Evolutionary conservation across 257 asterid genomes (phyloP).

Genomic region (Hygrophila difformis): DNA sequence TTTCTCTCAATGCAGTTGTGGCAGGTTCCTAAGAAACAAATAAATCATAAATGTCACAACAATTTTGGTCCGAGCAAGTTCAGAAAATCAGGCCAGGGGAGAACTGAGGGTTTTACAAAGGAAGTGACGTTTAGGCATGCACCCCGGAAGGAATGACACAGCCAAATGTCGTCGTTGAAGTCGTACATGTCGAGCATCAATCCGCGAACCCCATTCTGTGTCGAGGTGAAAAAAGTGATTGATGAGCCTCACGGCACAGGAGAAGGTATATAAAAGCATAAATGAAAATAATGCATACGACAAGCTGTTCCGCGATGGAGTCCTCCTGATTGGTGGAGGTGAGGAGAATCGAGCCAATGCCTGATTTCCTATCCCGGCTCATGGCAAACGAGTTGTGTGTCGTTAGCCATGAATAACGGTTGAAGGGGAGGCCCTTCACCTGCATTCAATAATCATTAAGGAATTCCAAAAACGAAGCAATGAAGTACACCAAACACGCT

Average conservation of each 20-base stretch:
- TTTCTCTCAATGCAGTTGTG: conserved; percentile 53
- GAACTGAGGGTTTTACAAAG: conserved; percentile 38
- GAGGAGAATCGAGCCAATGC: background rate
- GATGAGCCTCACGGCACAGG: too few relatives aligned
- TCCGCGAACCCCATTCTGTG: conserved; percentile 90
- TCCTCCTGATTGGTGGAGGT: background rate
- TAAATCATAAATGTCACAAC: background rate
- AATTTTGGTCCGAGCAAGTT: too few relatives aligned
- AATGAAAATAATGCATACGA: too few relatives aligned
- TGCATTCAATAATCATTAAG: too few relatives aligned
- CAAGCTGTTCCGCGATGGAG: background rate
- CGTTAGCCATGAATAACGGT: background rate
- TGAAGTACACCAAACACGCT: too few relatives aligned
- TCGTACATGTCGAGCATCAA: conserved; percentile 89
- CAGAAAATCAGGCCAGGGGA: too few relatives aligned
- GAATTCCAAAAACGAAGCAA: too few relatives aligned
- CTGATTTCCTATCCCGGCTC: background rate
- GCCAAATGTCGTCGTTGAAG: conserved; percentile 65
- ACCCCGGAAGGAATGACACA: conserved; percentile 68
- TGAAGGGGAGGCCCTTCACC: background rate
- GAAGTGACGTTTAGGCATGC: conserved; percentile 54
- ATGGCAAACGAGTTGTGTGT: background rate
- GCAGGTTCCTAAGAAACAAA: conserved; percentile 64
- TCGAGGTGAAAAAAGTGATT: background rate
- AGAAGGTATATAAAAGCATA: too few relatives aligned